These are phyloP conservation scores for Actinomucor elegans DNA, from an alignment of 371 early-diverging fungal genomes.

Conservation along the genomic window DNA sequence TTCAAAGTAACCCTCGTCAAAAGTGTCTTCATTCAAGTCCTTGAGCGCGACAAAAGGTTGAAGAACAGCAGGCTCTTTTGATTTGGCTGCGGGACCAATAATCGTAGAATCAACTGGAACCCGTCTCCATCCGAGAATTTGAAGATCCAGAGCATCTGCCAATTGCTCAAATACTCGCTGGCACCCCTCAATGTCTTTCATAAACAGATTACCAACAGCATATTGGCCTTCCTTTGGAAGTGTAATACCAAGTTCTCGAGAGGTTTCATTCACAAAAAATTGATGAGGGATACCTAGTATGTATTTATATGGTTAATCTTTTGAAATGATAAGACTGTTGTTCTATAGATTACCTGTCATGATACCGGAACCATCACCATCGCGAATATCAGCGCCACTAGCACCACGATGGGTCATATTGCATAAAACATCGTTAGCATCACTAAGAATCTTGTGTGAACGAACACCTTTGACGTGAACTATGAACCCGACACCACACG, in stretches of 20 bases:
- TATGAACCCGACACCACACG: conserved; percentile 97
- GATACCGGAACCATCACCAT: conserved; percentile 89
- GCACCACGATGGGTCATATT: conserved; percentile 98
- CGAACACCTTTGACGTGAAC: conserved; percentile 83
- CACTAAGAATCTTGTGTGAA: conserved; percentile 84
- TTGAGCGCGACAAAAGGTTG: conserved; percentile 85
- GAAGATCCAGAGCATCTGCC: conserved; percentile 68
- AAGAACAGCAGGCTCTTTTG: conserved; percentile 88
- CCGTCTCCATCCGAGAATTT: conserved; percentile 86
- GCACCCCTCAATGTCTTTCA: conserved; percentile 67
- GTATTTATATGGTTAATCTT: not conserved
- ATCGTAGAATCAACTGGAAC: conserved; percentile 87
- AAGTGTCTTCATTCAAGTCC: conserved; percentile 13
- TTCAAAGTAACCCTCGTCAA: conserved; percentile 77
- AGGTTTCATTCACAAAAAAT: conserved; percentile 70
- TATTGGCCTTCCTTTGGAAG: conserved; percentile 84
- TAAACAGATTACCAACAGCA: conserved; percentile 94
- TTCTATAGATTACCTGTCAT: conserved; percentile 61
- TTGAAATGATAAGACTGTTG: not conserved
- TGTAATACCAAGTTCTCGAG: conserved; percentile 52
- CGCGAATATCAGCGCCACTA: conserved; percentile 88
- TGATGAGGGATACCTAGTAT: conserved; percentile 77
- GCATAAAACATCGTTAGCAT: conserved; percentile 87
- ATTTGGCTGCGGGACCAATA: conserved; percentile 85
- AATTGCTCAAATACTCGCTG: conserved; percentile 75